Base-by-base conservation (phyloP, 257 asterid species). In the Fraxinus quadrangulata region DNA sequence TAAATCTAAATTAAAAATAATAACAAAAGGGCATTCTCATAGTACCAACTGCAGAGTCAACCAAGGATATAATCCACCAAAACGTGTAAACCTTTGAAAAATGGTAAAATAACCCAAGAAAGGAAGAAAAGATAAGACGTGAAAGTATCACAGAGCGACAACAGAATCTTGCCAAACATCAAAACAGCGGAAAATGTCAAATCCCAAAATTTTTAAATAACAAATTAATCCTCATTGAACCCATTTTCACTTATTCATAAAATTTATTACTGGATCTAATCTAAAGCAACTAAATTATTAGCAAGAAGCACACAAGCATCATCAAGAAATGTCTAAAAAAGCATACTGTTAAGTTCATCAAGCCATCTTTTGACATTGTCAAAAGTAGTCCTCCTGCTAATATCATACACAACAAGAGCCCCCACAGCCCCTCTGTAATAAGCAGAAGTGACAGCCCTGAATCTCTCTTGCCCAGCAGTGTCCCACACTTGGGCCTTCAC, bases 401-500 rank as follows among this genome's bases (percentile, higher is more conserved):
- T 90, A 70, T 92, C 97, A 68, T 90, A 92, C 23, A 90, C 96
- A 77, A 90, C 78, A 82, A 90, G 91, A 67, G 94, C 96, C 6
- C 97, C 97, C 67, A 89, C 93, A 63, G 94, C 97, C 65, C 96
- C 96, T 80, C 96, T 89, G 74, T 92, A 92, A 45, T 92, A 92
- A 81, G 97, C 96, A 72, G 97, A 92, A 75, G 94, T 89, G 81
- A 92, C 96, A 78, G 97, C 92, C 76, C 97, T 84, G 79, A 90
- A 92, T 7, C 95, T 86, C 82, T 92, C 96, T 49, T 92, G 97
- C 63, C 96, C 96, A 76, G 97, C 97, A 75, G 96, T 92, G 78
- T 92, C 96, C 97, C 96, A 91, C 4, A 92, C 90, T 73, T 92
- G 96, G 39, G 93, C 97, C 85, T 92, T 91, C 21, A 92, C 83